phyloP scores from a whole-genome alignment of 2,329 filamentous ascomycete species.

The Fusarium irregulare region DNA sequence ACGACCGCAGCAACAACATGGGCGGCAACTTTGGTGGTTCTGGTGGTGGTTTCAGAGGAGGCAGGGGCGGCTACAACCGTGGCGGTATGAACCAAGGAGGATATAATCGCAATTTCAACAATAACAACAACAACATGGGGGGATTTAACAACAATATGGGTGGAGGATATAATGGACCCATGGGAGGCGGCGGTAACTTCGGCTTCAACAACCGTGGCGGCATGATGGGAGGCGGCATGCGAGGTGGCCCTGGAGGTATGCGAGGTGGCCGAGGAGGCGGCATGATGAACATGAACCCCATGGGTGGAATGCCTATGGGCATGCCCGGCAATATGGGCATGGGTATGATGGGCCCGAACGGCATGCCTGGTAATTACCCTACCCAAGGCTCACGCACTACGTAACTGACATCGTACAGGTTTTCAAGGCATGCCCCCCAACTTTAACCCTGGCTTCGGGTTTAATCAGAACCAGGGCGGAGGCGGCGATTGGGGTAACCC shows the following conservation, averaged over 20 bases:
- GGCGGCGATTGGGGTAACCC: conserved; percentile 78
- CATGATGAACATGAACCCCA: conserved; percentile 62
- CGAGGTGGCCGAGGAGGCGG: conserved; percentile 61
- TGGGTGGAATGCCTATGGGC: conserved; percentile 63
- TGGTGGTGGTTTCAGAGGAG: conserved; percentile 64
- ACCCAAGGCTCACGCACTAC: background rate
- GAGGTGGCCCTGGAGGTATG: conserved; percentile 63
- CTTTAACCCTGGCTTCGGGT: conserved; percentile 78
- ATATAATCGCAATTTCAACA: conserved; percentile 58
- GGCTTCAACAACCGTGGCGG: conserved; percentile 61
- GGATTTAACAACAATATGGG: conserved; percentile 58
- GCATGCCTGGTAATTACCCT: conserved; percentile 51
- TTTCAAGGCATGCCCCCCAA: conserved; percentile 76
- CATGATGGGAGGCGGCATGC: conserved; percentile 59
- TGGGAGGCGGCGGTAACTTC: conserved; percentile 64
- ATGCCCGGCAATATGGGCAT: conserved; percentile 70
- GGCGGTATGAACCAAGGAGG: conserved; percentile 61
- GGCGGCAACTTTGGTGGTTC: conserved; percentile 65
- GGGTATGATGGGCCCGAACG: conserved; percentile 65
- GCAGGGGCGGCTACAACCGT: conserved; percentile 61
- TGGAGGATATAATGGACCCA: conserved; percentile 62
- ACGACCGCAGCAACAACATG: conserved; percentile 54
- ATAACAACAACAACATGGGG: conserved; percentile 58
- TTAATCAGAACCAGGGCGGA: conserved; percentile 62
- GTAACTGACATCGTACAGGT: conserved; percentile 54